These are phyloP conservation scores for Heimioporus punctisporus DNA, from an alignment of 1,284 basidiomycete species.

Conservation along the genomic window DNA sequence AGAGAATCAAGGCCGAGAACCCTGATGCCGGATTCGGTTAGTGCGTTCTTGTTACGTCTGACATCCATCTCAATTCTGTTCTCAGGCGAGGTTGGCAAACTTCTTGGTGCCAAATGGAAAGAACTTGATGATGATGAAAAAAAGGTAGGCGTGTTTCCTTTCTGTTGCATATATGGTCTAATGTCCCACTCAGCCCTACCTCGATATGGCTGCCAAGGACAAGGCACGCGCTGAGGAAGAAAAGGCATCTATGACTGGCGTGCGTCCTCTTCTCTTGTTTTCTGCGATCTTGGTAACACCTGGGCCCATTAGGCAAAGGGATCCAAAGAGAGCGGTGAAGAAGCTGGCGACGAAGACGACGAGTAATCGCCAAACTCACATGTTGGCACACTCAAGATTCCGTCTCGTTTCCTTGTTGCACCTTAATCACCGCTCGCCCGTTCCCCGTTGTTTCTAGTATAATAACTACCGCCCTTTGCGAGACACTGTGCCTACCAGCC, in stretches of 20 bases:
- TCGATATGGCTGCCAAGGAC: constrained; percentile 85
- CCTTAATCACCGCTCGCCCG: constrained; percentile 20
- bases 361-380: constrained; percentile 30
- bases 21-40: constrained; percentile 91
- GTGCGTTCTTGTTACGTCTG: constrained; percentile 28
- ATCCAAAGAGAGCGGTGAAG: constrained; percentile 61
- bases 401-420: constrained; percentile 3
- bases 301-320: constrained; percentile 19
- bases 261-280: constrained; percentile 33
- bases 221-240: constrained; percentile 85
- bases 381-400: constrained; percentile 17
- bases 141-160: constrained; percentile 55
- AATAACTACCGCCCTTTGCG: constrained; percentile 21
- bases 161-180: neutral
- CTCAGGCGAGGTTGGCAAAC: constrained; percentile 81
- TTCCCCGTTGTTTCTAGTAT: constrained; percentile 19
- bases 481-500: constrained; percentile 31
- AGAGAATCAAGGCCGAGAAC: constrained; percentile 95
- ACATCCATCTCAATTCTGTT: constrained; percentile 8
- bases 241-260: constrained; percentile 76
- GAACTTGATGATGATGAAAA: constrained; percentile 83
- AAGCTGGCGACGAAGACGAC: constrained; percentile 60
- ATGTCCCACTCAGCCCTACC: constrained; percentile 79
- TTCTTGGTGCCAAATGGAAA: constrained; percentile 92
- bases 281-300: neutral